Evolutionary conservation across 2,329 filamentous ascomycete genomes (phyloP).

Genomic region (Penicillium sp.): DNA sequence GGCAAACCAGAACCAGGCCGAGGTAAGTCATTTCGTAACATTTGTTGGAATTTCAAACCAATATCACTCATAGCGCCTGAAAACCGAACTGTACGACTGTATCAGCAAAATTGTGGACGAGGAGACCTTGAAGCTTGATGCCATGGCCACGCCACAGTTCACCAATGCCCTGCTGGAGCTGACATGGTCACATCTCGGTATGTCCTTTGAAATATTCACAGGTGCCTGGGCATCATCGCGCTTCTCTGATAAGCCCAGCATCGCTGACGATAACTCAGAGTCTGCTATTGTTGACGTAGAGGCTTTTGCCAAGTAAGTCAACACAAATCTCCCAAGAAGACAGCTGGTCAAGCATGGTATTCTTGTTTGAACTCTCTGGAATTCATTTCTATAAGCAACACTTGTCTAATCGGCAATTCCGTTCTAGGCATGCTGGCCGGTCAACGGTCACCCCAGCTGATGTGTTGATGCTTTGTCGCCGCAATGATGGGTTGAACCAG

Average conservation of each 20-base stretch:
- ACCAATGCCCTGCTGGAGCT: conserved; percentile 83
- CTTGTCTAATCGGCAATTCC: conserved; percentile 28
- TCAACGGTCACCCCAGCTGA: conserved; percentile 80
- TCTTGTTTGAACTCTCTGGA: not conserved
- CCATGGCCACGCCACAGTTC: conserved; percentile 90
- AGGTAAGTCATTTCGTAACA: conserved; percentile 25
- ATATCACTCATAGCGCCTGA: conserved; percentile 62
- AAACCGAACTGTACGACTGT: conserved; percentile 80
- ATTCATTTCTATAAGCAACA: not conserved
- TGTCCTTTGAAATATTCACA: conserved; percentile 6
- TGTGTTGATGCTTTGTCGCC: conserved; percentile 79
- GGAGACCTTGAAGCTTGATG: conserved; percentile 68
- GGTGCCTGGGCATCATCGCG: not conserved
- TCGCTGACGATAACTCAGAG: conserved; percentile 38
- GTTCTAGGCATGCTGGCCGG: conserved; percentile 73
- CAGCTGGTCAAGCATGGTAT: conserved; percentile 1
- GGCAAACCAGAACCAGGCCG: conserved; percentile 31
- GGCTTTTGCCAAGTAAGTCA: conserved; percentile 57
- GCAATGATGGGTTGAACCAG: conserved; percentile 80
- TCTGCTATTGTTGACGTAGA: conserved; percentile 62
- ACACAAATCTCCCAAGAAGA: not conserved
- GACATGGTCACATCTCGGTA: conserved; percentile 84
- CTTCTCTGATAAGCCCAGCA: not conserved
- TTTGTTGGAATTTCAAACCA: not conserved
- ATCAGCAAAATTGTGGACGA: conserved; percentile 88